Evolutionary conservation across 768 basidiomycete genomes (phyloP), one percentile per base, ranked within the genome.

Genomic region (Rhodotorula taiwanensis): DNA sequence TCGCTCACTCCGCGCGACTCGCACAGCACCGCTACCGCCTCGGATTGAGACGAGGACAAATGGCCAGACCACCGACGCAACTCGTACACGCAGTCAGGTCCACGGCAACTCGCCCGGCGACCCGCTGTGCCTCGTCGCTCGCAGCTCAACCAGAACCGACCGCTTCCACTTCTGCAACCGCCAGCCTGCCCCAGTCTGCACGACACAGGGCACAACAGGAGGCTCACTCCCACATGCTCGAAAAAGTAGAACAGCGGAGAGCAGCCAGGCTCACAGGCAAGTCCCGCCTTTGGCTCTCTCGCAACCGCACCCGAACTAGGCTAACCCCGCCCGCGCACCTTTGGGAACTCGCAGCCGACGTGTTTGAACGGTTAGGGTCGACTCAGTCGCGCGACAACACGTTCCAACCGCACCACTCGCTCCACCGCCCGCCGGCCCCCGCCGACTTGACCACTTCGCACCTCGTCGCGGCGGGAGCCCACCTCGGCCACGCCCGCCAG

Each of bases 391-490:
- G 83, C 11, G 78, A 84, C 25, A 87, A 81, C 62, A 79, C 83
- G 41, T 92, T 81, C 76, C 84, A 84, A 75, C 84, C 89, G 3
- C 82, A 88, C 63, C 84, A 91, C 64, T 71, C 78, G 23, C 79
- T 89, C 36, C 83, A 84, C 70, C 81, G 81, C 64, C 86, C 89
- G 30, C 72, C 77, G 2, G 73, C 79, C 21, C 80, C 85, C 15
- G 77, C 82, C 50, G 79, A 87, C 63, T 79, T 86, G 55, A 89
- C 94, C 5, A 79, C 91, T 52, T 94, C 93, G 4, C 86, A 92
- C 51, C 84, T 99, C 65, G 79, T 97, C 47, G 93, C 95, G 2
- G 81, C 92, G 20, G 91, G 91, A 30, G 93, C 95, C 21, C 93
- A 97, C 74, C 83, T 98, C 49, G 95, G 95, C 11, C 93, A 98